Base-by-base conservation (phyloP, 116 monocot genomes). In the Trichopus zeylanicus region DNA sequence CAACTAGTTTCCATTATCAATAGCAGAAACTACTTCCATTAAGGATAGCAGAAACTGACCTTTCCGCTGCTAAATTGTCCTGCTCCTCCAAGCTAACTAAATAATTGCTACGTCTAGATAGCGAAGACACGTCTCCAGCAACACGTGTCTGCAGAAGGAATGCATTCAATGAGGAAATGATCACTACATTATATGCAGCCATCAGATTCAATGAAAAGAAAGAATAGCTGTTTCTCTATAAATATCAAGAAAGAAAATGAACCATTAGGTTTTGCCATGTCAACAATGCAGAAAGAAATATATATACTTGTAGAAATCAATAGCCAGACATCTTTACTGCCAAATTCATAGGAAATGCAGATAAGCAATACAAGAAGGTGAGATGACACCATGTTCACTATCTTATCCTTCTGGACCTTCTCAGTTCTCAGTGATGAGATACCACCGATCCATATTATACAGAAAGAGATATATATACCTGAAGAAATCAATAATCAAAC, bases 61-160 rank as follows among this genome's bases (percentile, higher is more conserved):
- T 76, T 55, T 48, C 66, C 18, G 56, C 56, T 26, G 56, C 53
- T 28, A 70, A 25, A 23, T 5, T 30, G 55, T 69, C 55, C 7
- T 59, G 49, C 12, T 64, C 55, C 31, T 66, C 72, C 61, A 62
- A 33, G 39, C 23, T 46, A 65, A 23, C 31, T 18, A 55, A 18
- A 49, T 5, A 32, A 61, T 38, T 28, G 49, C 13, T 26, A 61
- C 34, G 39, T 56, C 51, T 70, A 3, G 55, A 63, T 59, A 38
- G 32, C n/a, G 49, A 55, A 58, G 35, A 51, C 46, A n/a, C 28
- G n/a, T n/a, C n/a, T n/a, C n/a, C n/a, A n/a, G n/a, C n/a, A n/a
- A n/a, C 49, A 71, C 58, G 33, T 24, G 46, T 49, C 82, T 74
- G 70, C 56, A 66, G 26, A 62, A 11, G 29, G 31, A 63, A 32